Conservation (phyloP, 2,329 filamentous ascomycete species). For the Fusarium pseudocircinatum region DNA sequence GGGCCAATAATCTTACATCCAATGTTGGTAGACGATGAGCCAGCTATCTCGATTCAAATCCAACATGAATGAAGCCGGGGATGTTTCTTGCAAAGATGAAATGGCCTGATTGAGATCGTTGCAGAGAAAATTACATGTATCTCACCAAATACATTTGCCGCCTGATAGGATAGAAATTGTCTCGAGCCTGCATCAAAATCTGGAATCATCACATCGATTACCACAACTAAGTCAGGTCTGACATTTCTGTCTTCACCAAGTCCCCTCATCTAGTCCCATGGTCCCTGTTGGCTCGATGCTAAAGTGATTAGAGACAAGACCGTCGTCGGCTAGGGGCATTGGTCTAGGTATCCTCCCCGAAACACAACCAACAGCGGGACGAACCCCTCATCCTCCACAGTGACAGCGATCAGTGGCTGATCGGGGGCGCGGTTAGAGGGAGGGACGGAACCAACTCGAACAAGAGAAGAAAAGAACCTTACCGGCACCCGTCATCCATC, state of each 20-base stretch:
- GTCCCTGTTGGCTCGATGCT: slow-evolving; percentile 39
- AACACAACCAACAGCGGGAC: slow-evolving; percentile 38
- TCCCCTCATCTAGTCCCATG: slow-evolving; percentile 22
- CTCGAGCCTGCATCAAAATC: neutral
- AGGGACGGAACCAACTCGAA: slow-evolving; percentile 22
- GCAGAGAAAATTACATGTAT: neutral
- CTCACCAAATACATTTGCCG: neutral
- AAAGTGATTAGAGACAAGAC: slow-evolving; percentile 33
- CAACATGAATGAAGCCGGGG: neutral
- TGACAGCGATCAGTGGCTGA: slow-evolving; percentile 29
- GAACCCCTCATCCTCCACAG: slow-evolving; percentile 29
- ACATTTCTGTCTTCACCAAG: slow-evolving; percentile 1
- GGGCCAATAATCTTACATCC: slow-evolving; percentile 27
- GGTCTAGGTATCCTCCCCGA: slow-evolving; percentile 36
- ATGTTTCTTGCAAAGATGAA: neutral
- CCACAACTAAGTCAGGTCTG: neutral
- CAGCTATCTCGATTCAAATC: neutral
- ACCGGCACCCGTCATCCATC: slow-evolving; percentile 14
- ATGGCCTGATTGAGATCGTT: neutral
- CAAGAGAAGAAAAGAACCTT: slow-evolving; percentile 7
- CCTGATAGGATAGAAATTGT: neutral
- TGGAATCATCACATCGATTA: neutral
- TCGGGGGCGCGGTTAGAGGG: slow-evolving; percentile 28
- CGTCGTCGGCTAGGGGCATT: slow-evolving; percentile 39
- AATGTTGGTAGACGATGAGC: slow-evolving; percentile 5